These are phyloP conservation scores for Umbilicus rupestris DNA, from an alignment of 164 flowering plant species.

Conservation along the genomic window DNA sequence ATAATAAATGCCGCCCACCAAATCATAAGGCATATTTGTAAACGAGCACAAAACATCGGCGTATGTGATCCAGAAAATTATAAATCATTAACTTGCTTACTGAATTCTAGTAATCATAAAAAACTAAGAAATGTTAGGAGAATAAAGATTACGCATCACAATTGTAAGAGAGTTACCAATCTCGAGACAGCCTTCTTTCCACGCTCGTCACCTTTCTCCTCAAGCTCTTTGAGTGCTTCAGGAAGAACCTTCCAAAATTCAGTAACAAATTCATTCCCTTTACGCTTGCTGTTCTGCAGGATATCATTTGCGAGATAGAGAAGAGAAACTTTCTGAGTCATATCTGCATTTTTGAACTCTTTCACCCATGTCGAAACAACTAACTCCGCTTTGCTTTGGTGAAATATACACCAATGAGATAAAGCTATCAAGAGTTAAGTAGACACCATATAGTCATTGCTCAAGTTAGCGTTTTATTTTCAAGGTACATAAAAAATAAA, in stretches of 20 bases:
- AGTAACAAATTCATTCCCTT: constrained; percentile 83
- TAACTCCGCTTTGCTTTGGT: constrained; percentile 70
- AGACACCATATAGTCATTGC: constrained; percentile 15
- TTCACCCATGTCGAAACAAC: constrained; percentile 88
- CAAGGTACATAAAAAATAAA: too few relatives aligned
- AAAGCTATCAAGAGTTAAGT: constrained; percentile 43
- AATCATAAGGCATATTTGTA: neutral
- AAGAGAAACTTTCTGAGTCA: constrained; percentile 62
- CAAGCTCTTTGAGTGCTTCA: constrained; percentile 60
- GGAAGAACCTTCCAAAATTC: constrained; percentile 98
- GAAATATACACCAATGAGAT: constrained; percentile 98
- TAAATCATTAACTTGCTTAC: neutral
- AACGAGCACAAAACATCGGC: neutral
- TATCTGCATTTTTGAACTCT: constrained; percentile 60
- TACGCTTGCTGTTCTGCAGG: constrained; percentile 89
- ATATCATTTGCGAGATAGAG: constrained; percentile 96
- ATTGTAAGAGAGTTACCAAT: constrained; percentile 39
- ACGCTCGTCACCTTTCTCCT: constrained; percentile 61
- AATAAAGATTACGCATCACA: neutral
- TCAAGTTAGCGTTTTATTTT: too few relatives aligned
- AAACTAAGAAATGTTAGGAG: neutral
- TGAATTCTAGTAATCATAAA: too few relatives aligned
- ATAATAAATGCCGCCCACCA: neutral
- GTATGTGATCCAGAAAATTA: neutral
- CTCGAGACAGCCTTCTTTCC: constrained; percentile 70